Base-by-base conservation (phyloP, 495 filamentous ascomycete species). In the Penicillium argentinense region DNA sequence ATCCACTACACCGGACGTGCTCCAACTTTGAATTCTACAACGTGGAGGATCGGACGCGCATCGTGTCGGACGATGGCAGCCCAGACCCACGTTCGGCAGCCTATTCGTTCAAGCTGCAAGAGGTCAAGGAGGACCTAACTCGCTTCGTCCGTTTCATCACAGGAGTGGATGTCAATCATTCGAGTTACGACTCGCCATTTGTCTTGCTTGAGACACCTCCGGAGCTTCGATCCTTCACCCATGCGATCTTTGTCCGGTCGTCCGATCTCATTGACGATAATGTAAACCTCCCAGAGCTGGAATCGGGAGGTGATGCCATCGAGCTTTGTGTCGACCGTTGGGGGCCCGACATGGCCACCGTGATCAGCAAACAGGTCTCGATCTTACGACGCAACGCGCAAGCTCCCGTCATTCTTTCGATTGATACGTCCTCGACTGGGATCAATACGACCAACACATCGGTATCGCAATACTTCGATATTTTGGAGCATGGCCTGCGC, bases 1-100 rank as follows among this genome's bases (percentile, higher is more conserved):
- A 84, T 57, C 68, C 78, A 17, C 62, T 69, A 38, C 76, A 86
- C 61, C 72, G 84, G 41, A 70, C 69, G 12, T 90, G 86, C 63
- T 87, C 87, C 6, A 91, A 90, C 57, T 79, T 86, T 27, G 87
- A 91, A 59, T 91, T 84, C 56, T 91, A 84, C 69, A 93, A 93
- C 53, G 61, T 89, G 29, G 80, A 81, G 69, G 66, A 73, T 28
- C 60, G 62, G 12, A 70, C 66, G 3, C 63, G 56, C 27, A 21
- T 62, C 26, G 50, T 49, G 19, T 29, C 38, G 4, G 67, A 67
- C 8, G 60, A 71, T 38, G 65, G 57, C 22, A 60, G 51, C n/a
- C 62, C 59, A 11, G 79, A 62, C 64, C 78, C 53, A 53, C 67
- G 50, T 13, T 76, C 72, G 3, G 66, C 71, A 3, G 77, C 77